Evolutionary conservation across 495 filamentous ascomycete genomes (phyloP).

Genomic region (Aspergillus carlsbadensis): DNA sequence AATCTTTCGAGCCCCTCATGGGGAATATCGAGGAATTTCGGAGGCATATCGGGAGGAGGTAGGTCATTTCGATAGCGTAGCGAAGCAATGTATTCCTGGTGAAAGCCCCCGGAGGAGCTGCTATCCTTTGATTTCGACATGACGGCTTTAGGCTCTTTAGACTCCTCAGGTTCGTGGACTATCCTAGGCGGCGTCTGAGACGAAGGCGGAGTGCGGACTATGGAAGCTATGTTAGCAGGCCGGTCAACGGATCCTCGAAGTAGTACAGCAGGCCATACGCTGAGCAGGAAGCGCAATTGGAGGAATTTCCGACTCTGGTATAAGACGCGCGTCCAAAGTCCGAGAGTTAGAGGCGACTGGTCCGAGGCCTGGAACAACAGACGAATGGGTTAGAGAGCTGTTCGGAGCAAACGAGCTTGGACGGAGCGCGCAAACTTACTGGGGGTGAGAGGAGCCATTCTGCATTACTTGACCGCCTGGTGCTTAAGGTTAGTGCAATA

Average conservation of each 20-base stretch:
- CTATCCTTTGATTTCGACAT: slow-evolving; percentile 43
- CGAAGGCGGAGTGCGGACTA: slow-evolving; percentile 12
- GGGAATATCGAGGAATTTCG: slow-evolving; percentile 94
- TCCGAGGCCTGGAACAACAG: slow-evolving; percentile 10
- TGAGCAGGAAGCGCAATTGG: slow-evolving; percentile 10
- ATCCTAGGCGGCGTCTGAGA: neutral
- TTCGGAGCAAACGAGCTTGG: neutral
- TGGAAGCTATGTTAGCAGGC: slow-evolving; percentile 9
- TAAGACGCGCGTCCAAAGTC: slow-evolving; percentile 6
- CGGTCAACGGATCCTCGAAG: neutral
- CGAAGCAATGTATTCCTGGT: slow-evolving; percentile 95
- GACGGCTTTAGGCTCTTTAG: neutral
- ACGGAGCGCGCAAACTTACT: slow-evolving; percentile 21
- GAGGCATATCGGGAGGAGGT: slow-evolving; percentile 87
- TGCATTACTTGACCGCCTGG: slow-evolving; percentile 24
- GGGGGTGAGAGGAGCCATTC: slow-evolving; percentile 20
- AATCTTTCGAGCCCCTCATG: slow-evolving; percentile 87
- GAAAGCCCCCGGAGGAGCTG: slow-evolving; percentile 62
- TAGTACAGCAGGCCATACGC: slow-evolving; percentile 5
- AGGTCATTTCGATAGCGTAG: slow-evolving; percentile 93
- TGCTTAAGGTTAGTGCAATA: slow-evolving; percentile 11
- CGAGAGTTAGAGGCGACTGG: slow-evolving; percentile 11
- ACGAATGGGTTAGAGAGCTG: neutral
- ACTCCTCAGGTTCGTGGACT: neutral
- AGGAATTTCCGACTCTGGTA: slow-evolving; percentile 15